Evolutionary conservation across 805 yeast genomes (phyloP).

Genomic region (Candida vaughaniae): DNA sequence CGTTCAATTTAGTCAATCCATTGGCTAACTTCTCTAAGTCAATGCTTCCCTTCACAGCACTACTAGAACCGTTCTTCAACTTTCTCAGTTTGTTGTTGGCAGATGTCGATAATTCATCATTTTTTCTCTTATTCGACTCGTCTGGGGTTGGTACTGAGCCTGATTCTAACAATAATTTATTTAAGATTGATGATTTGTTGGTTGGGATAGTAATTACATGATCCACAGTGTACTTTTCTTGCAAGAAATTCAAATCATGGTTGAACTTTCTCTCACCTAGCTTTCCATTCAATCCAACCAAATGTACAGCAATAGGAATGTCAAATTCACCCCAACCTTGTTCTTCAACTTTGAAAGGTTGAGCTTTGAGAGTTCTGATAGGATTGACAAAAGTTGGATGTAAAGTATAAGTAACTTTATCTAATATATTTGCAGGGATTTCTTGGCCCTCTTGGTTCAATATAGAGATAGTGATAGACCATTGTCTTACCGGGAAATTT

Average conservation of each 20-base stretch:
- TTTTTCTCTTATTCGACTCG: constrained; percentile 25
- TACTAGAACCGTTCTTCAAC: constrained; percentile 41
- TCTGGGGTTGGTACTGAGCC: constrained; percentile 67
- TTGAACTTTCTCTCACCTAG: constrained; percentile 83
- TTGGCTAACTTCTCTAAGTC: constrained; percentile 91
- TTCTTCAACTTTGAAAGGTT: constrained; percentile 86
- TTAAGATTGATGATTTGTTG: constrained; percentile 64
- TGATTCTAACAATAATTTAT: constrained; percentile 70
- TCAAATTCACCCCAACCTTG: constrained; percentile 99
- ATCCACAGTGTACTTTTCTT: constrained; percentile 74
- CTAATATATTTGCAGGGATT: constrained; percentile 83
- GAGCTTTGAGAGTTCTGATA: constrained; percentile 70
- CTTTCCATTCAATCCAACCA: constrained; percentile 63
- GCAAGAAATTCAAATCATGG: constrained; percentile 86
- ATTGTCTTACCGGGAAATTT: constrained; percentile 91
- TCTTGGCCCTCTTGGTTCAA: constrained; percentile 80
- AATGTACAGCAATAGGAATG: constrained; percentile 71
- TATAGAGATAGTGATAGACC: constrained; percentile 78
- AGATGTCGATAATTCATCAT: constrained; percentile 16
- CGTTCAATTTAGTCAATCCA: constrained; percentile 81
- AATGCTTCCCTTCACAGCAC: constrained; percentile 67
- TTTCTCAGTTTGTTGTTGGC: constrained; percentile 45
- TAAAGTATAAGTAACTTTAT: constrained; percentile 86
- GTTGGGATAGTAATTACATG: constrained; percentile 76
- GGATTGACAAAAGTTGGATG: constrained; percentile 97